A percentile compares a stretch with the other conserved stretches of the same genome.
Conservation (phyloP, 2,329 filamentous ascomycete species). For the Fusarium illudens region DNA sequence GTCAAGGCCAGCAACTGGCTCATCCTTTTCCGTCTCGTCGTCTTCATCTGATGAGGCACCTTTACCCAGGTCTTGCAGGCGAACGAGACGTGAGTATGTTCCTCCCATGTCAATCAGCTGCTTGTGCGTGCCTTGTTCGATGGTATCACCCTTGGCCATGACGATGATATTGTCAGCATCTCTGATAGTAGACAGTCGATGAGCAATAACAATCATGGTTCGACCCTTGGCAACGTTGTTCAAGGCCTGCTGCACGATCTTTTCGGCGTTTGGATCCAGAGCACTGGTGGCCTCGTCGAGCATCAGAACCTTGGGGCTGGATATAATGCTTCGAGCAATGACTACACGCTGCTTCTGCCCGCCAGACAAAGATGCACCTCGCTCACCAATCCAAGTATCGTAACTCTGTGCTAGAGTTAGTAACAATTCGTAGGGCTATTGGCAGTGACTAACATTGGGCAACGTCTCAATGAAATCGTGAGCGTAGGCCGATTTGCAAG, state of each 20-base stretch:
- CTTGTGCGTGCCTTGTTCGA: conserved; percentile 70
- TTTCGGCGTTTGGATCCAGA: conserved; percentile 55
- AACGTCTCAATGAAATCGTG: conserved; percentile 62
- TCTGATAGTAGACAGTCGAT: conserved; percentile 66
- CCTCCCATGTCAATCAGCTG: conserved; percentile 59
- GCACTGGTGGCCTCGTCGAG: conserved; percentile 76
- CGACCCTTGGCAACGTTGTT: conserved; percentile 62
- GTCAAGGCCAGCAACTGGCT: conserved; percentile 41
- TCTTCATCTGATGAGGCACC: conserved; percentile 20
- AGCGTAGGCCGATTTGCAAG: conserved; percentile 60
- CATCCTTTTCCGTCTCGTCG: conserved; percentile 50
- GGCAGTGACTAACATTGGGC: conserved; percentile 47
- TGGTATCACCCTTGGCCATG: conserved; percentile 63
- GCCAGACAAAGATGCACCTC: conserved; percentile 70
- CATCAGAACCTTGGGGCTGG: conserved; percentile 69
- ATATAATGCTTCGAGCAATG: conserved; percentile 72
- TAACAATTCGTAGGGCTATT: fast-evolving
- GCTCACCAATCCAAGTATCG: conserved; percentile 69
- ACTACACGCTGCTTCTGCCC: conserved; percentile 73
- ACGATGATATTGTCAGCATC: conserved; percentile 73
- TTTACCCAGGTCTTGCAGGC: conserved; percentile 51
- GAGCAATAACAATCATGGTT: conserved; percentile 73
- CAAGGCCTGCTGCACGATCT: conserved; percentile 64
- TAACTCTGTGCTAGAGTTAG: conserved; percentile 55
- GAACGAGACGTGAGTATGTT: conserved; percentile 62